Evolutionary conservation across 495 filamentous ascomycete genomes (phyloP), one percentile per base, ranked within the genome.

Genomic region (Talaromyces proteolyticus): DNA sequence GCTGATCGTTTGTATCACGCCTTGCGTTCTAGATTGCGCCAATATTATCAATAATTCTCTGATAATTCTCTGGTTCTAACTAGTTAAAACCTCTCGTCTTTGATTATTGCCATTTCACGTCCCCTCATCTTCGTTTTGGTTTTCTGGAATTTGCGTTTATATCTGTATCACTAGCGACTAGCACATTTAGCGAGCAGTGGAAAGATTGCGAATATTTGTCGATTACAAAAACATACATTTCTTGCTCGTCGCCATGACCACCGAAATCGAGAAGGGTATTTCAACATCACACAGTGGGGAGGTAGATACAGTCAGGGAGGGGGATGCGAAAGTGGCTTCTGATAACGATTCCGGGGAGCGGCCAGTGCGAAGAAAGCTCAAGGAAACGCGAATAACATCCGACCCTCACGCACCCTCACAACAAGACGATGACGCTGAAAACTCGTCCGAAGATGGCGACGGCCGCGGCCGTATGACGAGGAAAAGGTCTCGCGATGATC

Each of bases 301-400:
- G 18, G 36, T 26, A 17, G 36, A 49, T 24, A 19, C 24, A 29
- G 59, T 54, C 39, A 56, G 56, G 21, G 54, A 57, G 19, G 65
- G 64, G 50, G 59, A 64, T 21, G 55, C 61, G 40, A 60, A 62
- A 44, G 59, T 56, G 22, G 37, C 45, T 6, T 75, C 70, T 44
- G 76, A 79, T 55, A 74, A 73, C 46, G 74, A 77, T 23, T 58
- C 66, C 37, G 68, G 82, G 56, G 47, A 49, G 47, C 72, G 74
- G 50, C 78, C 77, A 8, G 78, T 82, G 39, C 71, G 82, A 44
- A 75, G 81, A 53, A 77, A 85, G 57, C 60, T 86, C 40, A 79
- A 81, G 62, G 73, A 84, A 57, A 81, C 82, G 4, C 73, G 75
- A 5, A 78, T 86, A 52, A 74, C 69, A 8, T 65, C 68, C 19